These are phyloP conservation scores for Trichosporon faecale DNA, from an alignment of 1,284 basidiomycete species.

Conservation along the genomic window DNA sequence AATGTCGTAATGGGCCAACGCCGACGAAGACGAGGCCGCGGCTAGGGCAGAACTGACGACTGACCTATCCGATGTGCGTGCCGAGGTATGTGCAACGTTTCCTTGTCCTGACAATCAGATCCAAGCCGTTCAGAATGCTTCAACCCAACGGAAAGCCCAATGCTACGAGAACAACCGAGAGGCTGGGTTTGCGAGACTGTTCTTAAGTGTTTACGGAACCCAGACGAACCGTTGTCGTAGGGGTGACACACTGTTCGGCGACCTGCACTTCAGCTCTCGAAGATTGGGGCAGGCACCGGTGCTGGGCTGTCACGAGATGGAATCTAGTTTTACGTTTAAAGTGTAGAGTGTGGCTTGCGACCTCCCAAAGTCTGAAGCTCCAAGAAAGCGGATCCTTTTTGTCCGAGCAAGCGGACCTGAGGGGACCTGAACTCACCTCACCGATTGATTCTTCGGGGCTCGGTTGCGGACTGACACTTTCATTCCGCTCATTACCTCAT, in stretches of 20 bases:
- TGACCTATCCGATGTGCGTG: not conserved
- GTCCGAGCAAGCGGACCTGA: not conserved
- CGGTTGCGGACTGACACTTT: not conserved
- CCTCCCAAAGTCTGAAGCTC: not conserved
- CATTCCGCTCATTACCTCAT: constrained; percentile 1
- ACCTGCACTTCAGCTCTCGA: not conserved
- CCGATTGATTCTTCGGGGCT: not conserved
- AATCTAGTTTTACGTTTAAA: constrained; percentile 8
- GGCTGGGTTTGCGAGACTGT: too few relatives aligned
- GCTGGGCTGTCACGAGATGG: not conserved
- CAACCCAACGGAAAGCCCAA: too few relatives aligned
- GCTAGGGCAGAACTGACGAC: not conserved
- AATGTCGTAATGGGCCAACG: not conserved
- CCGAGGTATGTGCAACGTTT: not conserved
- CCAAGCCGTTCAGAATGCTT: not conserved
- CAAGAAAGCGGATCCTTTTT: not conserved
- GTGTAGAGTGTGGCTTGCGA: constrained; percentile 10
- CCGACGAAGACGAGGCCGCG: not conserved
- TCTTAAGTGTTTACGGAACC: too few relatives aligned
- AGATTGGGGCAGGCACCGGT: not conserved
- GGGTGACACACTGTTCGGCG: not conserved
- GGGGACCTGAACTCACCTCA: not conserved
- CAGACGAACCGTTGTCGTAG: not conserved
- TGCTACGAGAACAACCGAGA: too few relatives aligned
- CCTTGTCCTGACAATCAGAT: not conserved